Percentiles rank a stretch among this genome's conserved stretches.
Evolutionary conservation across 1,284 basidiomycete genomes (phyloP).

Genomic region (Fomitopsis schrenkii): DNA sequence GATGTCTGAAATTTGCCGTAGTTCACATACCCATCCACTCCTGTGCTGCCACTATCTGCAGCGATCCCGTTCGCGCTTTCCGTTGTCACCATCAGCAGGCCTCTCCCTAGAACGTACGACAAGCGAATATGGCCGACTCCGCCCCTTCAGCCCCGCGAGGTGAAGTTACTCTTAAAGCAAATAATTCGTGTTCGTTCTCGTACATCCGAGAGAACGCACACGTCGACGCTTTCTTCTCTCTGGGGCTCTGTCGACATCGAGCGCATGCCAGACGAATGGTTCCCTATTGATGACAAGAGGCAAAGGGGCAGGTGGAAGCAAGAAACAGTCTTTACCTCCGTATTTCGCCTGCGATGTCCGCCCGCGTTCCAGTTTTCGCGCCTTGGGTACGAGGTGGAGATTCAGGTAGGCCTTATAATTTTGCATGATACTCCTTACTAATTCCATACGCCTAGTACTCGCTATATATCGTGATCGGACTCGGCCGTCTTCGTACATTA

Average conservation of each 20-base stretch:
- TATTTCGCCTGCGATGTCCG: background rate
- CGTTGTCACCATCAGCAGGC: conserved; percentile 14
- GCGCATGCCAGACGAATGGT: conserved; percentile 11
- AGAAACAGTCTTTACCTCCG: background rate
- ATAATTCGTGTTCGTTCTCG: background rate
- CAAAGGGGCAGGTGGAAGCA: conserved; percentile 3
- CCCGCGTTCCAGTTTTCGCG: conserved; percentile 2
- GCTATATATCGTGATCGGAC: background rate
- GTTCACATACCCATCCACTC: conserved; percentile 2
- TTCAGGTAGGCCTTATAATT: background rate
- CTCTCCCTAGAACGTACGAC: conserved; percentile 8
- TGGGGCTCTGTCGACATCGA: conserved; percentile 1
- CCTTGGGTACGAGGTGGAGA: background rate
- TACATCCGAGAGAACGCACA: background rate
- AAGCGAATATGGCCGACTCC: conserved; percentile 14
- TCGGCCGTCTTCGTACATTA: background rate
- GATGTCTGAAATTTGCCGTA: background rate
- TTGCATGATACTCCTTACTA: background rate
- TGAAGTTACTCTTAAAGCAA: conserved; percentile 10
- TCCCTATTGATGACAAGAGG: conserved; percentile 7
- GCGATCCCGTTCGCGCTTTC: conserved; percentile 15
- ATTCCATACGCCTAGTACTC: background rate
- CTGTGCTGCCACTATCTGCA: conserved; percentile 13
- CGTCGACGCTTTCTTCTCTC: background rate
- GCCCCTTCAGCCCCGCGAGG: conserved; percentile 9